Conservation (phyloP, 2,329 filamentous ascomycete species). For the Talaromyces pinophilus region DNA sequence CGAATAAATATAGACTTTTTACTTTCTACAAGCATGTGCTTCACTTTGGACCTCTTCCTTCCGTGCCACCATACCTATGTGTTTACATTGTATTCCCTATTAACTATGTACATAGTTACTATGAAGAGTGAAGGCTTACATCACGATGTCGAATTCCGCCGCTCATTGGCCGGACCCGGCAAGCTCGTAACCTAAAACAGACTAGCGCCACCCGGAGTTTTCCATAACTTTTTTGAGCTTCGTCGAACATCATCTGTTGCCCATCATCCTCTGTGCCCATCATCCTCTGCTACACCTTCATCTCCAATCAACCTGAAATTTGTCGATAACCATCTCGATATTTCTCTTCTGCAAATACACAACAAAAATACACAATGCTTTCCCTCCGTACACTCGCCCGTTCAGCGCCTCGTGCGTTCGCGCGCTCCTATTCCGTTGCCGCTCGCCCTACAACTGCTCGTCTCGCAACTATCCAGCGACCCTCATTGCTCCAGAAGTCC, state of each 20-base stretch:
- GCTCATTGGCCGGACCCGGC: conserved; percentile 15
- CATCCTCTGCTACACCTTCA: conserved; percentile 3
- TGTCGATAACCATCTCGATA: neutral
- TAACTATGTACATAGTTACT: neutral
- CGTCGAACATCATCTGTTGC: conserved; percentile 22
- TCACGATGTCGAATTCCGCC: conserved; percentile 27
- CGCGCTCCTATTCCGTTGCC: conserved; percentile 57
- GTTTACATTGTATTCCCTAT: neutral
- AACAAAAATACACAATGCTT: conserved; percentile 59
- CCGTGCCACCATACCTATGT: neutral
- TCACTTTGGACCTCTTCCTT: neutral
- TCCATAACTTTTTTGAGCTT: conserved; percentile 24
- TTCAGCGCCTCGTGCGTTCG: conserved; percentile 64
- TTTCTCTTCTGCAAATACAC: neutral
- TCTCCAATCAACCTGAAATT: neutral
- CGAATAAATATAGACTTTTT: conserved; percentile 19
- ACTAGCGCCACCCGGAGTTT: conserved; percentile 33
- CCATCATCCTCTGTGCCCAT: conserved; percentile 11
- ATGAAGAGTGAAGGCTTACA: conserved; percentile 25
- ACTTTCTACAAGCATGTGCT: neutral
- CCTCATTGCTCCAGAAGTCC: conserved; percentile 42
- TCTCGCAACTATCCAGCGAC: conserved; percentile 52
- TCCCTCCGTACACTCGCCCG: conserved; percentile 67
- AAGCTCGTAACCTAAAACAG: conserved; percentile 7
- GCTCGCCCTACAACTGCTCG: conserved; percentile 52